Conservation (phyloP, 805 yeast genomes). For the Cyberlindnera bimundalis region DNA sequence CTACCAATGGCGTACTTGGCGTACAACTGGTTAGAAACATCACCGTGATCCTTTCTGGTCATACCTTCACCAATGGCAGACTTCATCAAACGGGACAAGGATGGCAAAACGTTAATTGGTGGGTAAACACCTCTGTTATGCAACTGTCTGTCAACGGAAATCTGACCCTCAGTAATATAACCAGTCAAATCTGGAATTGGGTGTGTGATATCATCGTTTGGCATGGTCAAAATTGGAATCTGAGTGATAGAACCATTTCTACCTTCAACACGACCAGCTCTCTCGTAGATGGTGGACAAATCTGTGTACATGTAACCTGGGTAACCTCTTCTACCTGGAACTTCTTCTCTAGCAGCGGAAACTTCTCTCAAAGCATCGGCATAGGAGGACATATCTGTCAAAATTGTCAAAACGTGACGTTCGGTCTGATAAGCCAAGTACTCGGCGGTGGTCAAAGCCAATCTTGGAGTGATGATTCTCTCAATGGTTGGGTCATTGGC, state of each 20-base stretch:
- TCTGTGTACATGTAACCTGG: slow-evolving; percentile 99
- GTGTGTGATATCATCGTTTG: slow-evolving; percentile 99
- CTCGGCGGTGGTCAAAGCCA: slow-evolving; percentile 98
- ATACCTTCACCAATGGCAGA: slow-evolving; percentile 99
- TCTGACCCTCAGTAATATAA: slow-evolving; percentile 98
- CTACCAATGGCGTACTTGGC: slow-evolving; percentile 99
- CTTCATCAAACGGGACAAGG: slow-evolving; percentile 97
- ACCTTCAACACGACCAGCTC: slow-evolving; percentile 99
- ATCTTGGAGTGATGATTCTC: slow-evolving; percentile 98
- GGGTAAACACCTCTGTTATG: slow-evolving; percentile 97
- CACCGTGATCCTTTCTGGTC: slow-evolving; percentile 99
- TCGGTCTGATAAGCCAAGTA: slow-evolving; percentile 98
- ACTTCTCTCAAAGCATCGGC: slow-evolving; percentile 99
- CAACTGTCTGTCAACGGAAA: slow-evolving; percentile 93
- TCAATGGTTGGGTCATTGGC: slow-evolving; percentile 99
- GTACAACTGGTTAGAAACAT: slow-evolving; percentile 96
- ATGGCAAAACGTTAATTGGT: slow-evolving; percentile 97
- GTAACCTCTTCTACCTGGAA: slow-evolving; percentile 99
- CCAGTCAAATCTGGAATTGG: slow-evolving; percentile 99
- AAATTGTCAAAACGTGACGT: slow-evolving; percentile 95
- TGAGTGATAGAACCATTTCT: slow-evolving; percentile 99
- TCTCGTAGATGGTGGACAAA: slow-evolving; percentile 97
- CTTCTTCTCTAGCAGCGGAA: slow-evolving; percentile 99
- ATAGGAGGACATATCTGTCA: slow-evolving; percentile 99
- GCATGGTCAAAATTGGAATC: slow-evolving; percentile 98